A percentile compares a stretch with the other conserved stretches of the same genome.
These are phyloP conservation scores for Astrocystis sublimbata DNA, from an alignment of 495 filamentous ascomycete species.

Conservation along the genomic window DNA sequence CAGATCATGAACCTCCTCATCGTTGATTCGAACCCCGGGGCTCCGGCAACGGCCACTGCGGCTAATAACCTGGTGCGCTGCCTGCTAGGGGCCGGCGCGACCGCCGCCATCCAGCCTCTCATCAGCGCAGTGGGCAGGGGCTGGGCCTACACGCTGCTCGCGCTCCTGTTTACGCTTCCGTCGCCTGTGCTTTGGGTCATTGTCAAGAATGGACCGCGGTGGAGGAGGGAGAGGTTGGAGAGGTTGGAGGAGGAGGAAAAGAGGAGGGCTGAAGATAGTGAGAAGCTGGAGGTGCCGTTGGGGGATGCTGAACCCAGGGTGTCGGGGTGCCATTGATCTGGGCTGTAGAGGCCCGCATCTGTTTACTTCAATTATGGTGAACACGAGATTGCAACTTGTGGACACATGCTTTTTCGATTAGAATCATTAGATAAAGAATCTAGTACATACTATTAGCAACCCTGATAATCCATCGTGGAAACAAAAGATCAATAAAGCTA, in stretches of 20 bases:
- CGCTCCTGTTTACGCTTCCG: constrained; percentile 36
- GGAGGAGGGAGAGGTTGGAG: constrained; percentile 42
- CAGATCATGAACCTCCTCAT: constrained; percentile 50
- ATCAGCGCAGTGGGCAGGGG: constrained; percentile 45
- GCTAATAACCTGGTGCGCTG: constrained; percentile 52
- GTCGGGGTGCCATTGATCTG: neutral
- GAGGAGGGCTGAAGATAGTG: constrained; percentile 20
- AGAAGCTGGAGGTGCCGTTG: neutral
- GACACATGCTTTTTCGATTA: neutral
- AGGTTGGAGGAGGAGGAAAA: constrained; percentile 29
- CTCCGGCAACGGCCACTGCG: constrained; percentile 49
- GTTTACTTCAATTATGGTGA: too few species aligned
- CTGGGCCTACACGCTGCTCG: constrained; percentile 51
- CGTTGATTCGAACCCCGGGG: constrained; percentile 47
- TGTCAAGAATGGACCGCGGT: constrained; percentile 39
- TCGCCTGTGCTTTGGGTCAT: constrained; percentile 43
- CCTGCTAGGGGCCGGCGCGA: constrained; percentile 43
- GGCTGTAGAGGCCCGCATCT: neutral
- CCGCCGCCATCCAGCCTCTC: constrained; percentile 47
- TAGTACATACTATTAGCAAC: too few species aligned
- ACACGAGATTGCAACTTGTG: too few species aligned
- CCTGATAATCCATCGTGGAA: too few species aligned
- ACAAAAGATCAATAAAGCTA: too few species aligned
- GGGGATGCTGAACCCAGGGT: neutral
- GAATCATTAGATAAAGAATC: neutral